Conservation (phyloP, 192 early-diverging fungal genomes). For the Haplosporangium gracile region DNA sequence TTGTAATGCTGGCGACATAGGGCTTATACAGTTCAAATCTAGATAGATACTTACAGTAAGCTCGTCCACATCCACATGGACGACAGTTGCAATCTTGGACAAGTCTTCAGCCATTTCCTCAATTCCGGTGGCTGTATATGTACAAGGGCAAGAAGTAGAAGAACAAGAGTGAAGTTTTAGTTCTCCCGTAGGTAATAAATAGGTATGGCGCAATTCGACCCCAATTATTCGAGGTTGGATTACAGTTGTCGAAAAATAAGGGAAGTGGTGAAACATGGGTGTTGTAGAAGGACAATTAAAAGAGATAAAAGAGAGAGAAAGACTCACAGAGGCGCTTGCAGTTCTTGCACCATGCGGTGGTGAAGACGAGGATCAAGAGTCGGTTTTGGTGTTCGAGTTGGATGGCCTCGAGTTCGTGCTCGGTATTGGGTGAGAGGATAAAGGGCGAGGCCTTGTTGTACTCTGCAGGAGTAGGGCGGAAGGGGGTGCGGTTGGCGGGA, state of each 20-base stretch:
- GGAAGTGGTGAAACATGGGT: background rate
- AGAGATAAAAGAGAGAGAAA: background rate
- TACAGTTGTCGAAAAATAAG: background rate
- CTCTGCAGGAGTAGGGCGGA: background rate
- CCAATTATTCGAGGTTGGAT: background rate
- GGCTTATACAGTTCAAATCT: too few species aligned
- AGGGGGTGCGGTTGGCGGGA: background rate
- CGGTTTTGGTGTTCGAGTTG: constrained; percentile 30
- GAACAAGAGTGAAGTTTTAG: background rate
- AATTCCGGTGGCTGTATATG: constrained; percentile 21
- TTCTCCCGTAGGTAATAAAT: background rate
- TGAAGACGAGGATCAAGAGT: constrained; percentile 41
- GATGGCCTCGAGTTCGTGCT: constrained; percentile 35
- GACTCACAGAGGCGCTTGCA: constrained; percentile 47
- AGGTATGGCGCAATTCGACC: background rate
- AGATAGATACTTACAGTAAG: constrained; percentile 28
- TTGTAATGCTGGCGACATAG: too few species aligned
- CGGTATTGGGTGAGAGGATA: constrained; percentile 52
- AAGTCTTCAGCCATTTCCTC: constrained; percentile 45
- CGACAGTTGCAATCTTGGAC: constrained; percentile 30
- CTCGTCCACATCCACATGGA: constrained; percentile 50
- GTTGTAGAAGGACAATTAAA: background rate
- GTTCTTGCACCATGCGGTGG: constrained; percentile 56
- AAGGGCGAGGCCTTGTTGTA: constrained; percentile 30
- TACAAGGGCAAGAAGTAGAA: background rate